phyloP scores from a whole-genome alignment of 768 basidiomycete species.

The Rhodocollybia butyracea region DNA sequence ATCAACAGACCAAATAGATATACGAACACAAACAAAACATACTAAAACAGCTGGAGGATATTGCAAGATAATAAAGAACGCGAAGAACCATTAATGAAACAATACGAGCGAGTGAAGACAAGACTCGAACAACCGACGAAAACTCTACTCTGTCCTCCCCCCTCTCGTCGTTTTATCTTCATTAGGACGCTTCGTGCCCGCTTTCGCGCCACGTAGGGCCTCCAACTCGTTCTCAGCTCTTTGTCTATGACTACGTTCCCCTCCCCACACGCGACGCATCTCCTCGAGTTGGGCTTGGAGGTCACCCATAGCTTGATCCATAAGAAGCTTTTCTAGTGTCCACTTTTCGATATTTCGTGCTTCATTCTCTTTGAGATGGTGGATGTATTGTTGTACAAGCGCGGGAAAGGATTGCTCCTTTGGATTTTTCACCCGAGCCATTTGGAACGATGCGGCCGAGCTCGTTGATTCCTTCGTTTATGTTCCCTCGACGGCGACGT shows the following conservation, averaged over 20 bases:
- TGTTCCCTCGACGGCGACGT: slow-evolving; percentile 88
- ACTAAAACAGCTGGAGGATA: no score
- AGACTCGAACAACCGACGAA: no score
- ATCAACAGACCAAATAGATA: no score
- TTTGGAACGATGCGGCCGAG: slow-evolving; percentile 87
- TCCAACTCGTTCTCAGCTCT: slow-evolving; percentile 66
- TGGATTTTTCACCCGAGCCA: slow-evolving; percentile 83
- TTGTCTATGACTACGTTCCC: slow-evolving; percentile 60
- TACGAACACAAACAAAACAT: no score
- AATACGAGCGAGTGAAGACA: no score
- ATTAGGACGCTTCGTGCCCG: slow-evolving; percentile 30
- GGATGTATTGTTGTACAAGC: slow-evolving; percentile 93
- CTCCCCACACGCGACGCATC: slow-evolving; percentile 76
- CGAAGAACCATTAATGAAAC: no score
- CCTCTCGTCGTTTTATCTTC: slow-evolving; percentile 38
- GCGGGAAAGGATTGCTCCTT: slow-evolving; percentile 83
- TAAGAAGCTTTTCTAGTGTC: slow-evolving; percentile 88
- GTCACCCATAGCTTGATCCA: slow-evolving; percentile 91
- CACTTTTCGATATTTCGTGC: slow-evolving; percentile 90
- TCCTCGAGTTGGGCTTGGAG: slow-evolving; percentile 82
- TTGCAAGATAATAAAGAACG: no score
- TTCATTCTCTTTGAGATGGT: slow-evolving; percentile 87
- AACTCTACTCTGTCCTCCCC: slow-evolving; percentile 35
- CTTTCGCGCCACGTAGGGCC: slow-evolving; percentile 31
- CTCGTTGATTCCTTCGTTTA: slow-evolving; percentile 95